phyloP scores from a whole-genome alignment of 768 basidiomycete genomes.

The Hericium rajendrae region DNA sequence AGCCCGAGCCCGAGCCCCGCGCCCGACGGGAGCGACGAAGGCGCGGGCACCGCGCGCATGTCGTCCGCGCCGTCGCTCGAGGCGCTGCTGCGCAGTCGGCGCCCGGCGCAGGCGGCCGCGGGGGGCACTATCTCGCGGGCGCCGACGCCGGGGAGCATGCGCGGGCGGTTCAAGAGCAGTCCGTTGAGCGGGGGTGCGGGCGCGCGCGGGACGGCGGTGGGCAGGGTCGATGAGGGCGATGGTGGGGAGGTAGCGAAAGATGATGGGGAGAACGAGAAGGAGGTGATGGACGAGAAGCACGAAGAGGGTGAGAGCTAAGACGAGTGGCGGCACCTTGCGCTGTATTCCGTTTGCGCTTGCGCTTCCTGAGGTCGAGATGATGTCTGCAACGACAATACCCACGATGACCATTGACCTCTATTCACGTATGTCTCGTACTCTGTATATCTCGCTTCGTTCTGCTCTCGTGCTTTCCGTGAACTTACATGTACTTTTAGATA shows the following conservation, averaged over 20 bases:
- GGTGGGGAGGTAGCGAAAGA: slow-evolving; percentile 14
- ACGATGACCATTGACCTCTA: no score
- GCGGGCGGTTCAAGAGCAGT: slow-evolving; percentile 65
- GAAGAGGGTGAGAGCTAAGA: slow-evolving; percentile 13
- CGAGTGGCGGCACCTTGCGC: no score
- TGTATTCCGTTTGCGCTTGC: no score
- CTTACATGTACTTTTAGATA: no score
- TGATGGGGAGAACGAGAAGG: background rate
- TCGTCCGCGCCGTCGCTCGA: slow-evolving; percentile 55
- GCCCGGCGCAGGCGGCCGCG: slow-evolving; percentile 21
- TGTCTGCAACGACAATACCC: no score
- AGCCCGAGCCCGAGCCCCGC: background rate
- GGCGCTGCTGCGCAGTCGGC: slow-evolving; percentile 56
- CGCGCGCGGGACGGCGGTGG: slow-evolving; percentile 33
- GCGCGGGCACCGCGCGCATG: background rate
- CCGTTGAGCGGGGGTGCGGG: slow-evolving; percentile 48
- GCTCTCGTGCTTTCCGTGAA: no score
- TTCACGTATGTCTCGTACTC: no score
- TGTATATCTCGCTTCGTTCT: no score
- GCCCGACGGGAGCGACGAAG: background rate
- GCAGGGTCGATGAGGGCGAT: slow-evolving; percentile 12
- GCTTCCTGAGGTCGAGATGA: no score
- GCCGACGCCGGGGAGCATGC: slow-evolving; percentile 26
- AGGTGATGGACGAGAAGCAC: background rate
- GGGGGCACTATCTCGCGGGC: slow-evolving; percentile 7